A percentile compares a stretch with the other conserved stretches of the same genome.
Conservation (phyloP, 176 grass and related monocot genomes). For the Musa troglodytarum region DNA sequence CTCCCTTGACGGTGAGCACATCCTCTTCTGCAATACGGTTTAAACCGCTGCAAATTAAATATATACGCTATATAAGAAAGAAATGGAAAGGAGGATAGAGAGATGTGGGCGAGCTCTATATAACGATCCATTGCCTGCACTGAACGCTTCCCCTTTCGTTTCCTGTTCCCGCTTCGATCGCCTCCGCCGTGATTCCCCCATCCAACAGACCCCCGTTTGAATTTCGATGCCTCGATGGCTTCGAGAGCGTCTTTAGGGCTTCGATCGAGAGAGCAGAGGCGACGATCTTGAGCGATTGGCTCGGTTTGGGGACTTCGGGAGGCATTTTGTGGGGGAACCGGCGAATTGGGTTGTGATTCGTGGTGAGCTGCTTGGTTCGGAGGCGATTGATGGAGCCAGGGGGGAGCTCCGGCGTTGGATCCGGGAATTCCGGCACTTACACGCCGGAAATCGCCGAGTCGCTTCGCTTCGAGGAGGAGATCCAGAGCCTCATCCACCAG, state of each 20-base stretch:
- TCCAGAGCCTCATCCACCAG: constrained; percentile 7
- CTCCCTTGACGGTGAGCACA: neutral
- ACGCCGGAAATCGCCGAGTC: constrained; percentile 13
- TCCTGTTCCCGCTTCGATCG: constrained; percentile 2
- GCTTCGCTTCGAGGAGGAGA: constrained; percentile 22
- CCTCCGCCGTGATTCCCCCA: neutral
- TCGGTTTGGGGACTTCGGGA: neutral
- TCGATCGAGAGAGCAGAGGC: too few species aligned
- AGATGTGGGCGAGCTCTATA: neutral
- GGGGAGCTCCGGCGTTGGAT: constrained; percentile 15
- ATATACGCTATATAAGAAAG: too few species aligned
- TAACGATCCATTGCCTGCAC: neutral
- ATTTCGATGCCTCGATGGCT: neutral
- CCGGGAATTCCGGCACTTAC: constrained; percentile 12
- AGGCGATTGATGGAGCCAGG: constrained; percentile 7
- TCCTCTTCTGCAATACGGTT: neutral
- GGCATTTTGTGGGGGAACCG: neutral
- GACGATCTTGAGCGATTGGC: neutral
- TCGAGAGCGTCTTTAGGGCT: neutral
- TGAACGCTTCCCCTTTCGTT: neutral
- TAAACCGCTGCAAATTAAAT: too few species aligned
- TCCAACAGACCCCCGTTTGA: neutral
- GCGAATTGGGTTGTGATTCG: neutral
- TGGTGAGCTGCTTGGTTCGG: neutral
- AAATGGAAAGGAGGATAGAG: too few species aligned